Conservation (phyloP, 2,329 filamentous ascomycete genomes). For the Xylariaceae sp. region DNA sequence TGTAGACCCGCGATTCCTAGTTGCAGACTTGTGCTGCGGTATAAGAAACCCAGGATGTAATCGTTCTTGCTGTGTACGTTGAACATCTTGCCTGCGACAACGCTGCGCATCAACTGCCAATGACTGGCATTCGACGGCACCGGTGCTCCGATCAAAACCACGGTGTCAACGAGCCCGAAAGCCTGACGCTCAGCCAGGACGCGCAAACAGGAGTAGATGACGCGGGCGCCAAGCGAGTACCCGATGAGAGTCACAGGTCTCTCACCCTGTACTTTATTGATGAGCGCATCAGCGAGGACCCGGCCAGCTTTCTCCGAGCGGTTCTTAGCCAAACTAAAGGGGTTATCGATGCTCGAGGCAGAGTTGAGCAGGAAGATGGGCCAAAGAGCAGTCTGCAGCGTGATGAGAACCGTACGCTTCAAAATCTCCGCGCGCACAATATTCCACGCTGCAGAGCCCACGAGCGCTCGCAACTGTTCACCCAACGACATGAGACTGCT, state of each 20-base stretch:
- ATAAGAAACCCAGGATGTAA: conserved; percentile 80
- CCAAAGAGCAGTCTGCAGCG: conserved; percentile 48
- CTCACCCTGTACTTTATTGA: conserved; percentile 64
- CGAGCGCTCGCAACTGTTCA: neutral
- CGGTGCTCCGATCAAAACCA: conserved; percentile 70
- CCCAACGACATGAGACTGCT: neutral
- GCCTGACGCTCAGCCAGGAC: conserved; percentile 59
- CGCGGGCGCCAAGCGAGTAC: conserved; percentile 61
- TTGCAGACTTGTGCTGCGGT: conserved; percentile 76
- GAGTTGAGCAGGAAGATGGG: conserved; percentile 62
- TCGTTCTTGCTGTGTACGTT: conserved; percentile 88
- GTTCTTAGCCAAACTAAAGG: conserved; percentile 70
- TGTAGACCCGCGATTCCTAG: conserved; percentile 47
- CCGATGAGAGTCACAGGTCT: conserved; percentile 61
- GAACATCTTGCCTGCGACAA: conserved; percentile 75
- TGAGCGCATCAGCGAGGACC: conserved; percentile 63
- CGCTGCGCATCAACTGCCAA: conserved; percentile 71
- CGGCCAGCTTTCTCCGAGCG: conserved; percentile 74
- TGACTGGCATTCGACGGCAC: conserved; percentile 65
- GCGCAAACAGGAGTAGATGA: conserved; percentile 64
- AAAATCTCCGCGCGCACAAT: neutral
- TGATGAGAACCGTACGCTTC: neutral
- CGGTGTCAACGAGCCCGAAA: conserved; percentile 44
- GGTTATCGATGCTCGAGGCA: conserved; percentile 70
- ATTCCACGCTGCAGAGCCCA: neutral